These are phyloP conservation scores for Grosmannia penicillata DNA, from an alignment of 2,329 filamentous ascomycete species.

Conservation along the genomic window DNA sequence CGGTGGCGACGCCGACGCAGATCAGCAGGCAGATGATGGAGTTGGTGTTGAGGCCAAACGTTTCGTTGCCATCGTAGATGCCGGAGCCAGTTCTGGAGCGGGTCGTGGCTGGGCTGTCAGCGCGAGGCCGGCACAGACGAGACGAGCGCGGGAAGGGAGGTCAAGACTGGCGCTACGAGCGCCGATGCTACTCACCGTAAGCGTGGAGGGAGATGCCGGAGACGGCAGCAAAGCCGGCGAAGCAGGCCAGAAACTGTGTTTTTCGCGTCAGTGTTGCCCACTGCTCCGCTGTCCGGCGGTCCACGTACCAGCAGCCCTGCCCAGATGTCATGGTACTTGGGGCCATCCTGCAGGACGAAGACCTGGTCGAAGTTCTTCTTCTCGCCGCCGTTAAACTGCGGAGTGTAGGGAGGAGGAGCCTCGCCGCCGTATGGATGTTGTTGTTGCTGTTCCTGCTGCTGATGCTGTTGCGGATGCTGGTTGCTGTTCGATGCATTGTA, in stretches of 20 bases:
- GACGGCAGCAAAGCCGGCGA: constrained; percentile 10
- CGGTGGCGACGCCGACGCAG: constrained; percentile 56
- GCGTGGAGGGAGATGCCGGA: constrained; percentile 9
- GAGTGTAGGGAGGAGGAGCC: constrained; percentile 1
- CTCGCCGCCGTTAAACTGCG: constrained; percentile 20
- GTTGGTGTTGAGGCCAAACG: constrained; percentile 60
- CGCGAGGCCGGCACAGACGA: background rate
- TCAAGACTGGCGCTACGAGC: too few relatives aligned
- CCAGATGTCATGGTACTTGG: constrained; percentile 89
- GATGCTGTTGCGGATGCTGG: background rate
- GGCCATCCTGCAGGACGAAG: constrained; percentile 66
- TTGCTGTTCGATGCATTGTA: background rate
- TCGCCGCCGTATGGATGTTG: background rate
- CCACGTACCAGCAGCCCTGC: constrained; percentile 57
- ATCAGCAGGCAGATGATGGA: constrained; percentile 78
- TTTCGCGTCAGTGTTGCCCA: background rate
- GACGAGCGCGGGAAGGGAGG: background rate
- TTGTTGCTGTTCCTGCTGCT: background rate
- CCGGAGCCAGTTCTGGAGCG: constrained; percentile 51
- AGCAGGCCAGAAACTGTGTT: constrained; percentile 13
- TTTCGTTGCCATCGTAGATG: constrained; percentile 56
- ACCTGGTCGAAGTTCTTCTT: constrained; percentile 58
- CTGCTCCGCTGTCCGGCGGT: background rate
- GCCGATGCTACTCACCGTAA: constrained; percentile 11
- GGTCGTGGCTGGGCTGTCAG: constrained; percentile 23